Evolutionary conservation across 164 flowering plant genomes (phyloP).

Genomic region (Echeveria elegans): DNA sequence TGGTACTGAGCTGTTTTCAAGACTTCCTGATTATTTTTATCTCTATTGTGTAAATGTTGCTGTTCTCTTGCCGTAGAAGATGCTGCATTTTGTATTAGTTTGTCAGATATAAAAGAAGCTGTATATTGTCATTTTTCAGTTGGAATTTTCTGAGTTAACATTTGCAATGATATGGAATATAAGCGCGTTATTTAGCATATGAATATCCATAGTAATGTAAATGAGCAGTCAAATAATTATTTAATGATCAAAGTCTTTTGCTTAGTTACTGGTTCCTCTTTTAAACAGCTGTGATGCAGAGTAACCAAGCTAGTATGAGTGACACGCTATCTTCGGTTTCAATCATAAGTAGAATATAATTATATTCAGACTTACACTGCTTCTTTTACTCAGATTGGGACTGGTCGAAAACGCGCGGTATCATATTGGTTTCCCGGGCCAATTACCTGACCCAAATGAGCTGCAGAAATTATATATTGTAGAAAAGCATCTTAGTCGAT

Average conservation of each 20-base stretch:
- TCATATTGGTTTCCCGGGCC: constrained; percentile 45
- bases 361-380: not conserved
- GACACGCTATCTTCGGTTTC: not conserved
- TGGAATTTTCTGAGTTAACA: not conserved
- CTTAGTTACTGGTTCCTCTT: not conserved
- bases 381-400: constrained; percentile 50
- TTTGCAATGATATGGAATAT: not conserved
- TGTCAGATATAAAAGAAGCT: not conserved
- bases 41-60: not conserved
- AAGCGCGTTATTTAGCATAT: not conserved
- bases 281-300: not conserved
- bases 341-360: not conserved
- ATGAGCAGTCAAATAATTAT: not conserved
- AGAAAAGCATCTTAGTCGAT: constrained; percentile 61
- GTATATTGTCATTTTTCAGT: not conserved
- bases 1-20: not conserved
- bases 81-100: not conserved
- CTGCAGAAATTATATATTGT: constrained; percentile 47
- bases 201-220: not conserved
- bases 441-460: constrained; percentile 41
- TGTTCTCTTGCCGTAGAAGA: not conserved
- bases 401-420: constrained; percentile 58
- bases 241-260: not conserved
- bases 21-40: too few relatives aligned
- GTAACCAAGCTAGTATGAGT: not conserved